Evolutionary conservation across 805 yeast species (phyloP).

Genomic region (Saturnispora zaruensis): DNA sequence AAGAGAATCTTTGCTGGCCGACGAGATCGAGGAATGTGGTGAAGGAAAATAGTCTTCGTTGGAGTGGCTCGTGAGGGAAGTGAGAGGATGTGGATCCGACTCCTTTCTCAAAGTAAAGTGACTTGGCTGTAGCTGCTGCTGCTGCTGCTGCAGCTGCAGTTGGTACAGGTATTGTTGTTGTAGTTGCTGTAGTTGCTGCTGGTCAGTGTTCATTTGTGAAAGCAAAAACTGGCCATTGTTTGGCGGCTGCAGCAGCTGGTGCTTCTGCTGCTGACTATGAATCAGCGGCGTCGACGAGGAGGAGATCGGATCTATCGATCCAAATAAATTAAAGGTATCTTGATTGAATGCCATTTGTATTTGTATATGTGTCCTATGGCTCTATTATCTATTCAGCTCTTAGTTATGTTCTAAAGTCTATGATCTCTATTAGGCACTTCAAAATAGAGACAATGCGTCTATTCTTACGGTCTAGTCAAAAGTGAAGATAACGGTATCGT

Average conservation of each 20-base stretch:
- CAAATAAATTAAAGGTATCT: conserved; percentile 4
- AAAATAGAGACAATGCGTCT: neutral
- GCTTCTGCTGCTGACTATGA: conserved; percentile 7
- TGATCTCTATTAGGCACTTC: neutral
- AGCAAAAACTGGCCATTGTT: neutral
- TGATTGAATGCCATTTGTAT: conserved; percentile 7
- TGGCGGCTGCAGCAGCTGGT: neutral
- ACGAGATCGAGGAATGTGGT: conserved; percentile 26
- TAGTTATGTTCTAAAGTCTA: neutral
- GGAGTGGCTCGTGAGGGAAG: conserved; percentile 5
- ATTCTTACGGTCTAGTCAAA: neutral
- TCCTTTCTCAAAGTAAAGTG: conserved; percentile 10
- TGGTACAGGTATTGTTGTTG: conserved; percentile 12
- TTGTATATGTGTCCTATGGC: neutral
- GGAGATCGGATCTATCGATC: conserved; percentile 3
- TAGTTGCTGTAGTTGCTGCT: neutral
- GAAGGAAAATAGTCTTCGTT: conserved; percentile 19
- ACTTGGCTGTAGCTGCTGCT: conserved; percentile 8
- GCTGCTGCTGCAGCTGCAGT: conserved; percentile 9
- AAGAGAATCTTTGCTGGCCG: conserved; percentile 24
- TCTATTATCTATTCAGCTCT: neutral
- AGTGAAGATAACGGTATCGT: too few relatives aligned
- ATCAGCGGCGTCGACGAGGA: conserved; percentile 2
- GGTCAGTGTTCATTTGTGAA: neutral
- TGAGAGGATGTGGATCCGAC: conserved; percentile 10